Evolutionary conservation across 2,329 filamentous ascomycete species (phyloP).

Genomic region (Acrocalymma vagum): DNA sequence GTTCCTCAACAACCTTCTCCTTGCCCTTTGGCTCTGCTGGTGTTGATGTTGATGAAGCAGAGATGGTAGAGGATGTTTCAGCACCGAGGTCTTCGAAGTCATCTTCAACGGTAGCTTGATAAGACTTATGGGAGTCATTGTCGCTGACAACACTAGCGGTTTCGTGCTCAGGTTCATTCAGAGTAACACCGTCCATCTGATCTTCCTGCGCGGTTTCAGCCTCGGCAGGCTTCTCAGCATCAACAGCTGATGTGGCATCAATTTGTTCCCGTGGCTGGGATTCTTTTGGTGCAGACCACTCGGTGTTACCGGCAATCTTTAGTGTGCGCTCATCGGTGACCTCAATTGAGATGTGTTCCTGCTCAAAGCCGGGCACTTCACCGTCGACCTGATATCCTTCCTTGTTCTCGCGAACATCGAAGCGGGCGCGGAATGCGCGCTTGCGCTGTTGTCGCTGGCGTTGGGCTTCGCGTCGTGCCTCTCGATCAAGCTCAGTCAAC

Average conservation of each 20-base stretch:
- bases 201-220: constrained; percentile 14
- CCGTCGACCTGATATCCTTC: constrained; percentile 43
- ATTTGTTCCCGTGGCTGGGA: constrained; percentile 15
- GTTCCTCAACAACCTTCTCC: constrained; percentile 32
- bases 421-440: constrained; percentile 37
- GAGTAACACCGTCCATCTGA: constrained; percentile 27
- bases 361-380: constrained; percentile 41
- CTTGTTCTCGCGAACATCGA: constrained; percentile 37
- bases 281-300: constrained; percentile 24
- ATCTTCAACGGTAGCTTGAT: constrained; percentile 46
- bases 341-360: constrained; percentile 46
- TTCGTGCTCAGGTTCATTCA: constrained; percentile 26
- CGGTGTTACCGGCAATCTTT: constrained; percentile 41
- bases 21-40: constrained; percentile 33
- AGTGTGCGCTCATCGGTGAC: constrained; percentile 43
- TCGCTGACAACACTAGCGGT: constrained; percentile 32
- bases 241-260: constrained; percentile 1
- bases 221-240: constrained; percentile 11
- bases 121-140: constrained; percentile 40
- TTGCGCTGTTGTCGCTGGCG: constrained; percentile 40
- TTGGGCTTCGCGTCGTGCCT: constrained; percentile 37
- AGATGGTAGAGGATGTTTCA: constrained; percentile 37
- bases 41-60: constrained; percentile 21
- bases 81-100: constrained; percentile 46
- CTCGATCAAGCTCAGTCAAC: constrained; percentile 41